Evolutionary conservation across 2,329 filamentous ascomycete species (phyloP), one percentile per base, ranked within the genome.

Genomic region (Pseudogymnoascus sp.): DNA sequence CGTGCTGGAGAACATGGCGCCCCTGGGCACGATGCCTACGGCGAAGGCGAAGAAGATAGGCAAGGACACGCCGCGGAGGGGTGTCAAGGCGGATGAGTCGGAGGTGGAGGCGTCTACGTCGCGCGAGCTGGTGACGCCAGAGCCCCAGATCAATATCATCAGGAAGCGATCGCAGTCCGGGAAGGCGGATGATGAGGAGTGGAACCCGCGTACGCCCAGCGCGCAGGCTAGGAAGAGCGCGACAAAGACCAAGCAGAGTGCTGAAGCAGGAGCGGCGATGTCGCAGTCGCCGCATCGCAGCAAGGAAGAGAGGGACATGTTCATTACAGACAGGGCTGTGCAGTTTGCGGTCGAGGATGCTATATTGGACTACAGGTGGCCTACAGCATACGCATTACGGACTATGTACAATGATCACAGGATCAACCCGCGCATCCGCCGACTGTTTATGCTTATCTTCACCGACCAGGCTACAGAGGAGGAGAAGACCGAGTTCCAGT

Each of bases 1-100:
- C 67, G 89, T 96, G 16, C 79, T 96, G 64, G 88, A 90, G 75
- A 88, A 88, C 70, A 96, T 96, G 92, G 87, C 87, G 62, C 88
- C 92, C 25, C 78, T 96, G 63, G 92, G 92, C 42, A 82, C 86
- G 62, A 80, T 87, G 69, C 92, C 92, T 11, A 82, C 81, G 21
- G 76, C 82, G 59, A 82, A 85, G 72, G 79, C 86, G 67, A 85
- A 86, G 76, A 80, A 77, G 70, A 73, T 72, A 63, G 44, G 44
- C 11, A 50, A 50, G 44, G 44, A 59, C n/a, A 14, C 36, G 53
- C 28, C 28, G 6, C 53, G 36, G 28, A 59, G 28, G 53, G 28
- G 10, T n/a, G 28, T 6, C 53, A 36, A 59, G 16, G 53, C 21
- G 53, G 53, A 59, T 36, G 53, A 34, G n/a, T 36, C 53, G 53